These are phyloP conservation scores for Ogataea neopini DNA, from an alignment of 805 yeast genomes.

Conservation along the genomic window DNA sequence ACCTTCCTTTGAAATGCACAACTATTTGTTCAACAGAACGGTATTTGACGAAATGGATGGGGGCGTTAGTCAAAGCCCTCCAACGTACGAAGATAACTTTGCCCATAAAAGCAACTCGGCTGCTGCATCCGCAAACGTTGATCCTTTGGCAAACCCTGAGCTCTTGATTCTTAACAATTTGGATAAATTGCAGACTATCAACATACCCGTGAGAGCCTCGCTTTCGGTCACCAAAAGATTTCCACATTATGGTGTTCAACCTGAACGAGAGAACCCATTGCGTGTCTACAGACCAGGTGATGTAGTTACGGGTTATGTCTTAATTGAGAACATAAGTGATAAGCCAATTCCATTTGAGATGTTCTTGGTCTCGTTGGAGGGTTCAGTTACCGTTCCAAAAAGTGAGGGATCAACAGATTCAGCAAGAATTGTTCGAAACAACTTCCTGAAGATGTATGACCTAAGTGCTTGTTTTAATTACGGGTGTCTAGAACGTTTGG, in stretches of 20 bases:
- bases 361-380: constrained; percentile 61
- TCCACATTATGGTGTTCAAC: constrained; percentile 31
- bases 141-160: constrained; percentile 27
- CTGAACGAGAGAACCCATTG: constrained; percentile 36
- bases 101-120: neutral
- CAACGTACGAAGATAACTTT: constrained; percentile 24
- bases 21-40: constrained; percentile 34
- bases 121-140: constrained; percentile 7
- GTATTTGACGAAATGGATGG: constrained; percentile 19
- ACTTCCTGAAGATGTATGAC: constrained; percentile 51
- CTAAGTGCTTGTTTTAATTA: constrained; percentile 52
- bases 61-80: constrained; percentile 17
- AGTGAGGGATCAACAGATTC: neutral
- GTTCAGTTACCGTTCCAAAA: constrained; percentile 36
- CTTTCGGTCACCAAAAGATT: constrained; percentile 42
- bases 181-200: constrained; percentile 24
- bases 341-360: constrained; percentile 56
- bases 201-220: constrained; percentile 27
- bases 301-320: constrained; percentile 56
- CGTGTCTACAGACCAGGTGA: constrained; percentile 71
- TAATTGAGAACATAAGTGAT: constrained; percentile 42
- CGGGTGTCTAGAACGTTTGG: constrained; percentile 27
- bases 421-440: constrained; percentile 23
- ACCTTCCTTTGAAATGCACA: constrained; percentile 72
- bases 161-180: constrained; percentile 31